phyloP scores from a whole-genome alignment of 1,139 yeast species.

The Hansenula anomala region DNA sequence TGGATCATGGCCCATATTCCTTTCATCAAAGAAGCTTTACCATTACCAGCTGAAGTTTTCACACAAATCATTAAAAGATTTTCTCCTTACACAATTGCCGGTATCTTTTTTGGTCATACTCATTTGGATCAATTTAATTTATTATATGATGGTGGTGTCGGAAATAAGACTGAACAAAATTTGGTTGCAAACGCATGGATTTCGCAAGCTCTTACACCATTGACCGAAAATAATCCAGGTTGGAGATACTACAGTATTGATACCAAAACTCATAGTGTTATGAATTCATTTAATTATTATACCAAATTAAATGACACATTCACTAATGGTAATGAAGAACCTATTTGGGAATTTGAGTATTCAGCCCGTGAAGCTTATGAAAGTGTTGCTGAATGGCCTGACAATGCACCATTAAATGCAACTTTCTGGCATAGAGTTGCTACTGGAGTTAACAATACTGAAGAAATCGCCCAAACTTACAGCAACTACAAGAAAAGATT shows the following conservation, averaged over 20 bases:
- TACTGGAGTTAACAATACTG: constrained; percentile 25
- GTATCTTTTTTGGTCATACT: constrained; percentile 67
- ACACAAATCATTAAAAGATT: constrained; percentile 59
- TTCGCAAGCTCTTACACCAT: constrained; percentile 63
- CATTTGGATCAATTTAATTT: constrained; percentile 66
- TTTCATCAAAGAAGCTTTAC: constrained; percentile 53
- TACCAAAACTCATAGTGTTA: constrained; percentile 52
- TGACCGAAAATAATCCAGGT: constrained; percentile 54
- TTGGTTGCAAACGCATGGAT: constrained; percentile 61
- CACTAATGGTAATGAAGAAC: constrained; percentile 42
- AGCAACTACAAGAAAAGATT: constrained; percentile 43
- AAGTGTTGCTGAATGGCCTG: constrained; percentile 40
- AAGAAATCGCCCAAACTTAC: constrained; percentile 42
- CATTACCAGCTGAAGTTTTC: constrained; percentile 55
- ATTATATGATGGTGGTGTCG: constrained; percentile 37
- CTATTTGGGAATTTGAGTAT: constrained; percentile 51
- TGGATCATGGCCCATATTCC: constrained; percentile 76
- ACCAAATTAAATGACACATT: constrained; percentile 49
- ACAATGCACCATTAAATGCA: constrained; percentile 47
- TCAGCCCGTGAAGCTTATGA: constrained; percentile 49
- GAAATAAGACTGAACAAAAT: constrained; percentile 34
- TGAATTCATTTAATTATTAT: constrained; percentile 56
- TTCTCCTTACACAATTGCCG: constrained; percentile 66
- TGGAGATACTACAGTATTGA: constrained; percentile 75
- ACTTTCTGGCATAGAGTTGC: constrained; percentile 51